Percentiles rank a stretch among this genome's conserved stretches.
Conservation (phyloP, 148 eudicot genomes). For the Vaccinium vitisidaea region DNA sequence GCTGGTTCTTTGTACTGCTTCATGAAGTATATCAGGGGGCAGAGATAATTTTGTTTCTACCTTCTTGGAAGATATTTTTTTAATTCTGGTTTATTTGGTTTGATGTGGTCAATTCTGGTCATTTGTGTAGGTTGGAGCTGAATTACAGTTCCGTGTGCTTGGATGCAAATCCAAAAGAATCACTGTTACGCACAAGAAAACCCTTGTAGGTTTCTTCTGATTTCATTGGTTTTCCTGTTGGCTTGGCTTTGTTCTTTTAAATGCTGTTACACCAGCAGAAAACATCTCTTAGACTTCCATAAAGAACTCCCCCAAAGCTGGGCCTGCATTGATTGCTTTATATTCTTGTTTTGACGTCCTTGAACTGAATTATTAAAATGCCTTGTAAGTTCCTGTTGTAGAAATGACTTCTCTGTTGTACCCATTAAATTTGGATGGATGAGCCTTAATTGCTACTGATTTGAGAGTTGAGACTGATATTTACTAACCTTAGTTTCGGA, state of each 20-base stretch:
- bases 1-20: neutral
- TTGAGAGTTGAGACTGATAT: neutral
- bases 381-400: neutral
- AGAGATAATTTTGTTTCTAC: neutral
- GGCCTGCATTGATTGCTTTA: neutral
- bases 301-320: conserved; percentile 6
- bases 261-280: neutral
- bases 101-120: conserved; percentile 8
- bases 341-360: neutral
- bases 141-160: conserved; percentile 85
- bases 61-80: neutral
- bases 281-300: neutral
- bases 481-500: neutral
- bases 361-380: neutral
- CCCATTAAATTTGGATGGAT: neutral
- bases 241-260: neutral
- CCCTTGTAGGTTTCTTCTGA: conserved; percentile 62
- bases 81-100: conserved; percentile 3
- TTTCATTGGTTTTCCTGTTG: conserved; percentile 2
- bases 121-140: conserved; percentile 79
- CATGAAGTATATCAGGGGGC: conserved; percentile 5
- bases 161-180: conserved; percentile 98
- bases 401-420: neutral
- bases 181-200: conserved; percentile 95
- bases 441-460: neutral